Percentiles rank a stretch among this genome's conserved stretches.
Evolutionary conservation across 345 rosid genomes (phyloP).

Genomic region (Linum lewisii): DNA sequence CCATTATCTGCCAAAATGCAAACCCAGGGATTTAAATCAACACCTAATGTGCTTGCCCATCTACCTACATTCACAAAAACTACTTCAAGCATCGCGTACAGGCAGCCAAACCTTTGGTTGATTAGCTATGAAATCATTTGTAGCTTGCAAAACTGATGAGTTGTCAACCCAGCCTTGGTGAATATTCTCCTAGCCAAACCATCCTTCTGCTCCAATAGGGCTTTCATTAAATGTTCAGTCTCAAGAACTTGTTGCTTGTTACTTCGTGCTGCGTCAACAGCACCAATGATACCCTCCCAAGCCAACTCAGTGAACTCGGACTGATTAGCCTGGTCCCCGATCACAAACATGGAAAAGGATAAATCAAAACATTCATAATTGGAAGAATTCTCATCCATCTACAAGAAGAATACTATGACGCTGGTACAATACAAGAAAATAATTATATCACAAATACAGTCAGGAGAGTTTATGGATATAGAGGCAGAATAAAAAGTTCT

Average conservation of each 20-base stretch:
- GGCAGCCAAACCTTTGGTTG: slow-evolving; percentile 51
- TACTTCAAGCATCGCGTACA: neutral
- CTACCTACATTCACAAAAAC: neutral
- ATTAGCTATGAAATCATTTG: slow-evolving; percentile 46
- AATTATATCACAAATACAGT: too few species aligned
- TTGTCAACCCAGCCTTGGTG: slow-evolving; percentile 58
- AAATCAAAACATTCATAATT: too few species aligned
- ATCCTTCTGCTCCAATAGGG: slow-evolving; percentile 92
- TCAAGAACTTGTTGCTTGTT: slow-evolving; percentile 97
- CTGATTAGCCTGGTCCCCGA: slow-evolving; percentile 53
- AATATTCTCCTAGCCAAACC: slow-evolving; percentile 93
- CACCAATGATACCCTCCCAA: slow-evolving; percentile 93
- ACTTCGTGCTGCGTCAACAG: slow-evolving; percentile 84
- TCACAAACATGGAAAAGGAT: too few species aligned
- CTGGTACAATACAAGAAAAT: too few species aligned
- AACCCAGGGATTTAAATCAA: neutral
- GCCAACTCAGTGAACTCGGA: slow-evolving; percentile 98
- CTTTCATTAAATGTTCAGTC: slow-evolving; percentile 94
- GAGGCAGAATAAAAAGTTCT: neutral
- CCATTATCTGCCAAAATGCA: slow-evolving; percentile 39
- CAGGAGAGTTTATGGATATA: too few species aligned
- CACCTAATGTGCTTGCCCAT: neutral
- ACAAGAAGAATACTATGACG: too few species aligned
- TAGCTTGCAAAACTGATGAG: slow-evolving; percentile 57
- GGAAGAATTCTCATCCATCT: too few species aligned